phyloP scores from a whole-genome alignment of 805 yeast genomes.

The Ogataea naganishii region DNA sequence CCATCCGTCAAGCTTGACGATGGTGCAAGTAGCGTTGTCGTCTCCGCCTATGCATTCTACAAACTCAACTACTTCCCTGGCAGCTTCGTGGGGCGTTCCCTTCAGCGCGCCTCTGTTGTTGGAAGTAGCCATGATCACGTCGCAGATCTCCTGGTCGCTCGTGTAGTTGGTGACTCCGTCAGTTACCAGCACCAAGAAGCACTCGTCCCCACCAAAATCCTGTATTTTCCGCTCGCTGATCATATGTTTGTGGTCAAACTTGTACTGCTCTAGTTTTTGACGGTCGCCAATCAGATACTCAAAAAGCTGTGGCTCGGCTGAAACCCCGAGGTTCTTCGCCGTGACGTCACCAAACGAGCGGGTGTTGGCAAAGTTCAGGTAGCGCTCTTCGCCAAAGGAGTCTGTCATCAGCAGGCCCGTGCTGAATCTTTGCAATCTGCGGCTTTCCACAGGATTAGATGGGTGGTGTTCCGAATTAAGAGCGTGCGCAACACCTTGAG shows the following conservation, averaged over 20 bases:
- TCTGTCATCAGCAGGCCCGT: constrained; percentile 68
- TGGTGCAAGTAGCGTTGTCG: constrained; percentile 92
- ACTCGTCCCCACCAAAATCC: constrained; percentile 73
- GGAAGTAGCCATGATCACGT: constrained; percentile 64
- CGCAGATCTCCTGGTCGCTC: constrained; percentile 87
- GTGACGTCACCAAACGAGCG: constrained; percentile 85
- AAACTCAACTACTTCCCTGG: constrained; percentile 76
- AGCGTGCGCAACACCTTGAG: constrained; percentile 67
- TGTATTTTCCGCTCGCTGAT: constrained; percentile 14
- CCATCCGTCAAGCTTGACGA: constrained; percentile 82
- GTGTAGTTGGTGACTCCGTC: constrained; percentile 83
- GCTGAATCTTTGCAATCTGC: constrained; percentile 57
- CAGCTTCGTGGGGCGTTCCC: constrained; percentile 81
- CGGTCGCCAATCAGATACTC: constrained; percentile 63
- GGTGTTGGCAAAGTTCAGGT: constrained; percentile 76
- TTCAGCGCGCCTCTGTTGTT: constrained; percentile 53
- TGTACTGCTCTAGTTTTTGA: constrained; percentile 25
- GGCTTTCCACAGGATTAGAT: constrained; percentile 66
- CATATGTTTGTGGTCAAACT: constrained; percentile 12
- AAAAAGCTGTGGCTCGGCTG: constrained; percentile 86
- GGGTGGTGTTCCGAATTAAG: constrained; percentile 84
- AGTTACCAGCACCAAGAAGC: constrained; percentile 70
- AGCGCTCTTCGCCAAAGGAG: constrained; percentile 88
- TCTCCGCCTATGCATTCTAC: constrained; percentile 84
- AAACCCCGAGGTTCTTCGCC: constrained; percentile 76